These are phyloP conservation scores for Alternaria novae-zelandiae DNA, from an alignment of 2,329 filamentous ascomycete species.

Conservation along the genomic window DNA sequence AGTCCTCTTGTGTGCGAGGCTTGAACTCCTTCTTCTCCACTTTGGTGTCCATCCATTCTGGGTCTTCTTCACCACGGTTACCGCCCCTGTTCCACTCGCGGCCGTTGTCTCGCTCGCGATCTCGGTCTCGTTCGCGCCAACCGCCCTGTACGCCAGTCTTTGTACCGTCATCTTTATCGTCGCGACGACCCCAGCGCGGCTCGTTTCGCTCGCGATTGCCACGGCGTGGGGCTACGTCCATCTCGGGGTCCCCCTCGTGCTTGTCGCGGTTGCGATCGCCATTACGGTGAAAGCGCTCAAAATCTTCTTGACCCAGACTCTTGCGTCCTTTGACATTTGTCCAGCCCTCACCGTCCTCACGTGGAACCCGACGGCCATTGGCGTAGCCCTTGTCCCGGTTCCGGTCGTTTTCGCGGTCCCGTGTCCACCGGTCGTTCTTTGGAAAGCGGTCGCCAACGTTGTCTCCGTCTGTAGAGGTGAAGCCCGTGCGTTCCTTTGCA, in stretches of 20 bases:
- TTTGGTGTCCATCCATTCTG: constrained; percentile 84
- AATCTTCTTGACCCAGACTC: constrained; percentile 74
- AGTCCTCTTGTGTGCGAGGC: constrained; percentile 84
- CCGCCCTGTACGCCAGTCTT: constrained; percentile 58
- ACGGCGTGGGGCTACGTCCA: constrained; percentile 62
- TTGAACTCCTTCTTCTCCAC: constrained; percentile 70
- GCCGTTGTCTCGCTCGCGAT: constrained; percentile 49
- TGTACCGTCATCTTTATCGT: constrained; percentile 60
- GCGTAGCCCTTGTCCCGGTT: constrained; percentile 43
- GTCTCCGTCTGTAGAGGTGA: constrained; percentile 49
- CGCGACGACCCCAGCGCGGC: constrained; percentile 73
- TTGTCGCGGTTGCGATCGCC: constrained; percentile 61
- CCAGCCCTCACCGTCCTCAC: constrained; percentile 73
- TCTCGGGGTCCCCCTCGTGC: constrained; percentile 44
- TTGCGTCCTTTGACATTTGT: constrained; percentile 75
- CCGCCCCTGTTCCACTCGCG: constrained; percentile 61
- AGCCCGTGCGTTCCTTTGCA: constrained; percentile 43
- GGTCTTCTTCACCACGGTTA: constrained; percentile 68
- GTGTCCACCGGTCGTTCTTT: constrained; percentile 50
- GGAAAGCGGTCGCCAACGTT: constrained; percentile 42
- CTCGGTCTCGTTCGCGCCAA: constrained; percentile 59
- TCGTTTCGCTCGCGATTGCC: constrained; percentile 71
- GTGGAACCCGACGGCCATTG: constrained; percentile 50
- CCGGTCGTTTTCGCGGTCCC: constrained; percentile 51
- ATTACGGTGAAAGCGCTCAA: constrained; percentile 70